A percentile compares a stretch with the other conserved stretches of the same genome.
Evolutionary conservation across 1,284 basidiomycete species (phyloP).

Genomic region (Fomitopsis palustris): DNA sequence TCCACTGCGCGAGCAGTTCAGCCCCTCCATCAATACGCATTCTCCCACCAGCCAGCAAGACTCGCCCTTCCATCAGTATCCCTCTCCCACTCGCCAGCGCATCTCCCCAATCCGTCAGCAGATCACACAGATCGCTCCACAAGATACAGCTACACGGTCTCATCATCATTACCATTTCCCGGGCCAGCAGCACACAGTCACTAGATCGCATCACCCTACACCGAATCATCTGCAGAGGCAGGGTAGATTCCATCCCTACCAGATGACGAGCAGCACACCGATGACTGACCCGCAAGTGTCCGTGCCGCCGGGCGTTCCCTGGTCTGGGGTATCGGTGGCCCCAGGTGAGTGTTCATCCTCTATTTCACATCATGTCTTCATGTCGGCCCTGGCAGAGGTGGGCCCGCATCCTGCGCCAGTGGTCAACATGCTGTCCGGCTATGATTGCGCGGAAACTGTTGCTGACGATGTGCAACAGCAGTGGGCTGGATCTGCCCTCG

Average conservation of each 20-base stretch:
- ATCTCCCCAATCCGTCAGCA: too few relatives aligned
- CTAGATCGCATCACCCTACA: background rate
- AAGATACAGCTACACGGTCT: too few relatives aligned
- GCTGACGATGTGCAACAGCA: constrained; percentile 1
- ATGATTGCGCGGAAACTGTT: background rate
- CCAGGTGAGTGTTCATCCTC: background rate
- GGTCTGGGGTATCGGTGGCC: background rate
- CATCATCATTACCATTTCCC: too few relatives aligned
- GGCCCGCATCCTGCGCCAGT: background rate
- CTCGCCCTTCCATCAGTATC: background rate
- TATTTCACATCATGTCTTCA: background rate
- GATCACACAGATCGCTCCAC: too few relatives aligned
- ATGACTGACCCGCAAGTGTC: background rate
- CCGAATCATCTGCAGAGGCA: background rate
- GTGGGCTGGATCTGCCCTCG: background rate
- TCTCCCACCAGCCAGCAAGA: background rate
- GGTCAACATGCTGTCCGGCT: background rate
- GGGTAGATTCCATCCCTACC: background rate
- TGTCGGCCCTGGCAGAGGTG: background rate
- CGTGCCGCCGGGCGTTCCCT: background rate
- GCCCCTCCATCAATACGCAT: background rate
- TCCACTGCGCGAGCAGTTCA: background rate
- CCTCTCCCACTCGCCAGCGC: too few relatives aligned
- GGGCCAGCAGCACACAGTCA: background rate
- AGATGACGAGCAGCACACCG: background rate